Conservation (phyloP, 129 eudicot genomes). For the Flaveria bidentis region DNA sequence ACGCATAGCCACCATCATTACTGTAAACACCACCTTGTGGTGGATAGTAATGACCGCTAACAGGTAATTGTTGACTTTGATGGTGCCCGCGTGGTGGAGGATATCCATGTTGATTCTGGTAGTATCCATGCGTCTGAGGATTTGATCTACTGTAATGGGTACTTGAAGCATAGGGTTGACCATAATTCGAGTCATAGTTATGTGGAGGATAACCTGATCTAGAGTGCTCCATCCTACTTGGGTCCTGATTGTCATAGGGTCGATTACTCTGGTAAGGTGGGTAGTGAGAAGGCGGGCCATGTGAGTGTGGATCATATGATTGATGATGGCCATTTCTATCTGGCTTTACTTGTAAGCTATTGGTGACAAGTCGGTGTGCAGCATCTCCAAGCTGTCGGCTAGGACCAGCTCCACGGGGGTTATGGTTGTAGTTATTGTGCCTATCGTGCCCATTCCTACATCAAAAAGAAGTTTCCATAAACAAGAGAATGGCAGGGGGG, state of each 20-base stretch:
- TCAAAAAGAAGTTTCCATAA: background rate
- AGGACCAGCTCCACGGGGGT: conserved; percentile 43
- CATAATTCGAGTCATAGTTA: conserved; percentile 28
- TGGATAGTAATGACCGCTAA: conserved; percentile 26
- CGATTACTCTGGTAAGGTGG: conserved; percentile 42
- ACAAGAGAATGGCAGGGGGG: background rate
- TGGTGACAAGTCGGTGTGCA: conserved; percentile 76
- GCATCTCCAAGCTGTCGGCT: conserved; percentile 90
- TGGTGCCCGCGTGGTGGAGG: conserved; percentile 39
- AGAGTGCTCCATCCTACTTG: background rate
- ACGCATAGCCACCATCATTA: conserved; percentile 19
- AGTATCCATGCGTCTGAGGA: conserved; percentile 41
- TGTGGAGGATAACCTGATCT: conserved; percentile 44
- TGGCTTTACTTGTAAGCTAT: conserved; percentile 62
- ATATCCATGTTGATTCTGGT: conserved; percentile 39
- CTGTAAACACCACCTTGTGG: conserved; percentile 33
- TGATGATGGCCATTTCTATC: conserved; percentile 47
- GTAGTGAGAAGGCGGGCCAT: conserved; percentile 15
- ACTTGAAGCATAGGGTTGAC: conserved; percentile 39
- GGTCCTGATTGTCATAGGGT: conserved; percentile 19
- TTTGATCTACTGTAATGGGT: conserved; percentile 35
- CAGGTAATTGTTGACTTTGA: conserved; percentile 25
- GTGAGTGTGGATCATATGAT: conserved; percentile 34
- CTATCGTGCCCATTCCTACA: conserved; percentile 34
- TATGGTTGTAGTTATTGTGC: conserved; percentile 36